Conservation (phyloP, 2,329 filamentous ascomycete species). For the Thelonectria rubi region DNA sequence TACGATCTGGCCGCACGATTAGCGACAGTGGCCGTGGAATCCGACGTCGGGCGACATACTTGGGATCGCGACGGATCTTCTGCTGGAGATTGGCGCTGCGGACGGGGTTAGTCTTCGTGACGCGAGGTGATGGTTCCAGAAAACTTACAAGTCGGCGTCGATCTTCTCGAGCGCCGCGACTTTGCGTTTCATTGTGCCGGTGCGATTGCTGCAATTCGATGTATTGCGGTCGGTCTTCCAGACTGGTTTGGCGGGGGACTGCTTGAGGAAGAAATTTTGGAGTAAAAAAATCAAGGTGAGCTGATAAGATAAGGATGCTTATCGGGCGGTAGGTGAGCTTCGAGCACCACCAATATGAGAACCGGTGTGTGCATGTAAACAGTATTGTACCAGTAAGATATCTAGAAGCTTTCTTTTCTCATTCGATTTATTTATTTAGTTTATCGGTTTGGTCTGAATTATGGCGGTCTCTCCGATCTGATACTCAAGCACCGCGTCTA, state of each 20-base stretch:
- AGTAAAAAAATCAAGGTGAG: background rate
- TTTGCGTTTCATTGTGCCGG: constrained; percentile 78
- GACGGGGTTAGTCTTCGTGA: constrained; percentile 8
- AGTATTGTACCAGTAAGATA: background rate
- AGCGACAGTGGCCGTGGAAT: constrained; percentile 24
- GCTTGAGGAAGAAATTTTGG: constrained; percentile 11
- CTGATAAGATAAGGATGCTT: constrained; percentile 20
- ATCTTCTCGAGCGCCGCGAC: constrained; percentile 94
- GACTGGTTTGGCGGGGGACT: constrained; percentile 16
- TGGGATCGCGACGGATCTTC: constrained; percentile 88
- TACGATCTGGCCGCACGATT: constrained; percentile 70
- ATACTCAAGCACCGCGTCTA: no score
- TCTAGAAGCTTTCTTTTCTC: background rate
- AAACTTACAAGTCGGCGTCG: constrained; percentile 80
- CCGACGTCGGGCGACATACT: constrained; percentile 56
- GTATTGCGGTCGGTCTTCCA: constrained; percentile 9
- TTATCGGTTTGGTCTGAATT: no score
- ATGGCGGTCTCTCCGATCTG: no score
- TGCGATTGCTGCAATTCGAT: constrained; percentile 11
- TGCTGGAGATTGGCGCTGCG: constrained; percentile 84
- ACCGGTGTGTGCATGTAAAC: no score
- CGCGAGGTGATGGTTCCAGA: background rate
- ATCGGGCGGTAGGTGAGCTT: background rate
- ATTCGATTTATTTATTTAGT: no score
- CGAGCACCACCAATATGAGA: background rate